A percentile compares a stretch with the other conserved stretches of the same genome.
These are phyloP conservation scores for Beta corolliflora DNA, from an alignment of 179 eudicot species.

Conservation along the genomic window DNA sequence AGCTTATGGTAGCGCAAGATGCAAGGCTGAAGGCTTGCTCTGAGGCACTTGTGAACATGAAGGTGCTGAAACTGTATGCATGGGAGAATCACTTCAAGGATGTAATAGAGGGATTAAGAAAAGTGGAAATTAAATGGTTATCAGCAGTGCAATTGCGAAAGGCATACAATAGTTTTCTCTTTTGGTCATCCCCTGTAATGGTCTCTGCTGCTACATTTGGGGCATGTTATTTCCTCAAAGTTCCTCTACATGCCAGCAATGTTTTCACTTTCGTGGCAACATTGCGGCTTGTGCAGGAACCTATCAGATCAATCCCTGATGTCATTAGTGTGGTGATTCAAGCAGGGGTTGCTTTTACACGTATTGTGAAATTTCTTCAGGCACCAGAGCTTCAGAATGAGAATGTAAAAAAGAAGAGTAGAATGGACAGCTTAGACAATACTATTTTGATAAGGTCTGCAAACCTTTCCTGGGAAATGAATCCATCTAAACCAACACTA, in stretches of 20 bases:
- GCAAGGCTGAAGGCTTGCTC: conserved; percentile 14
- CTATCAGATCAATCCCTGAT: conserved; percentile 12
- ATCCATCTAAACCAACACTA: background rate
- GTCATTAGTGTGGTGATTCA: conserved; percentile 16
- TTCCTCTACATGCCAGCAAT: conserved; percentile 15
- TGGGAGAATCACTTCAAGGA: conserved; percentile 15
- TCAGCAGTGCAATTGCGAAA: conserved; percentile 5
- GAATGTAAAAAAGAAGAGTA: background rate
- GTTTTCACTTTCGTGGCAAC: conserved; percentile 20
- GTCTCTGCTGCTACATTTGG: conserved; percentile 21
- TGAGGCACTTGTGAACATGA: conserved; percentile 20
- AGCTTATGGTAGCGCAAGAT: conserved; percentile 16
- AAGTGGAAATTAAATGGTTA: conserved; percentile 10
- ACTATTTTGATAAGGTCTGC: background rate
- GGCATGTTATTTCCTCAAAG: conserved; percentile 4
- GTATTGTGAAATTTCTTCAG: conserved; percentile 2
- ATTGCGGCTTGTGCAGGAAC: conserved; percentile 14
- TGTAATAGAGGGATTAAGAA: conserved; percentile 9
- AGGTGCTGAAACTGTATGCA: conserved; percentile 19
- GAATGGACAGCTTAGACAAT: background rate
- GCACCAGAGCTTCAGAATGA: conserved; percentile 12
- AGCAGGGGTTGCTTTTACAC: conserved; percentile 19
- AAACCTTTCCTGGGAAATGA: conserved; percentile 12
- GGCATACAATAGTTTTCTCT: conserved; percentile 10
- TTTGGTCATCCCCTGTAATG: conserved; percentile 15